These are phyloP conservation scores for Kodamaea leandrae DNA, from an alignment of 805 yeast species.

Conservation along the genomic window DNA sequence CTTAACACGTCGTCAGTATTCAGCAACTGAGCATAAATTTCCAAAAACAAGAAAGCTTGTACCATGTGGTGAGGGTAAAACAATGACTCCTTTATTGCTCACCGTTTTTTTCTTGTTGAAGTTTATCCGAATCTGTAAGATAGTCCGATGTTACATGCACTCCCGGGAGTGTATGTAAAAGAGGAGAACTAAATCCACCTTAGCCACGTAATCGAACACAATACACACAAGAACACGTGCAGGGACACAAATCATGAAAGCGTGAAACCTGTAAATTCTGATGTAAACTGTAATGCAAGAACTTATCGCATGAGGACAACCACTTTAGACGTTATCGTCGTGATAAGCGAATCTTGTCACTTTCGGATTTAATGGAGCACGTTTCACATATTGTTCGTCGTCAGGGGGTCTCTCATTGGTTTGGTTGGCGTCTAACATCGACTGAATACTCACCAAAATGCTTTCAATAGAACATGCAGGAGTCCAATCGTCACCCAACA, in stretches of 20 bases:
- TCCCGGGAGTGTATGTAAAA: constrained; percentile 4
- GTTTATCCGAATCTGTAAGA: neutral
- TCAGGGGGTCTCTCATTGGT: constrained; percentile 54
- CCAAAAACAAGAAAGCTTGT: too few species aligned
- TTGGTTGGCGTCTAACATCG: constrained; percentile 55
- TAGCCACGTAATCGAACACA: too few species aligned
- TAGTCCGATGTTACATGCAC: constrained; percentile 1
- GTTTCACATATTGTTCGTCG: constrained; percentile 45
- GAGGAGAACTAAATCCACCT: neutral
- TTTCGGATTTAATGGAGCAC: constrained; percentile 60
- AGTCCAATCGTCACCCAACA: constrained; percentile 66
- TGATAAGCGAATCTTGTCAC: constrained; percentile 51
- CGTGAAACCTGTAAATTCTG: too few species aligned
- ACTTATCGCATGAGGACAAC: neutral
- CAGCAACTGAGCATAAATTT: too few species aligned
- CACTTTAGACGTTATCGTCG: constrained; percentile 52
- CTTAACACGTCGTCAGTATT: too few species aligned
- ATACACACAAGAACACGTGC: too few species aligned
- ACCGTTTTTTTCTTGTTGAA: neutral
- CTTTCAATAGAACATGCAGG: constrained; percentile 56
- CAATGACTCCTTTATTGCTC: neutral
- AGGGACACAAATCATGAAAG: too few species aligned
- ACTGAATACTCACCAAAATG: constrained; percentile 56
- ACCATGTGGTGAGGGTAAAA: neutral
- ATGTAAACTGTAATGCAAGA: too few species aligned